Percentiles rank a stretch among this genome's conserved stretches.
These are phyloP conservation scores for Penicillium freii DNA, from an alignment of 2,329 filamentous ascomycete species.

Conservation along the genomic window DNA sequence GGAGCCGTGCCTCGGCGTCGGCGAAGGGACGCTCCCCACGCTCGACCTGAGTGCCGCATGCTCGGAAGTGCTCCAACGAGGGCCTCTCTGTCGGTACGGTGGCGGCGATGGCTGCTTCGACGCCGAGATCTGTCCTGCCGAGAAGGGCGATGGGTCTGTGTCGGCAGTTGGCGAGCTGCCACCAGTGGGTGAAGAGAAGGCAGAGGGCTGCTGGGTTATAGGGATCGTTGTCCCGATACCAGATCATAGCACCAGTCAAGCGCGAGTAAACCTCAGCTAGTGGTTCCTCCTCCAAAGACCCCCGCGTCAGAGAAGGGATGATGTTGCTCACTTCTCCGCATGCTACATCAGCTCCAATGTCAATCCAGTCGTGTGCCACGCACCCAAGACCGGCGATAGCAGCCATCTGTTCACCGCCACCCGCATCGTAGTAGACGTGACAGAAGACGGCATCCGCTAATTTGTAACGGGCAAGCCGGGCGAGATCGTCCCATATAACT, in stretches of 20 bases:
- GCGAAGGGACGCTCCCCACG: conserved; percentile 10
- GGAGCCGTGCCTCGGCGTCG: conserved; percentile 11
- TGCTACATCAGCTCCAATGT: conserved; percentile 11
- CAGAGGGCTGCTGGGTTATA: conserved; percentile 17
- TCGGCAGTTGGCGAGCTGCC: conserved; percentile 17
- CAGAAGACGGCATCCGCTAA: conserved; percentile 15
- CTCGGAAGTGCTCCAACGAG: conserved; percentile 13
- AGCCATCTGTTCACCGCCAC: conserved; percentile 16
- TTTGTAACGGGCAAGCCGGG: conserved; percentile 16
- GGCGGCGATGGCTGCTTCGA: conserved; percentile 7
- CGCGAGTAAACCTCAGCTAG: conserved; percentile 12
- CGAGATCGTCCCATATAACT: conserved; percentile 16
- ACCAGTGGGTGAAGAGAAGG: conserved; percentile 16
- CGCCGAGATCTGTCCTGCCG: conserved; percentile 12
- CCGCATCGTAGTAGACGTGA: conserved; percentile 16
- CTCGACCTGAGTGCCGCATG: conserved; percentile 9
- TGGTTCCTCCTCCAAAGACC: conserved; percentile 11
- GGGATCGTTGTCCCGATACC: conserved; percentile 17
- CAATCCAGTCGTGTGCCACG: conserved; percentile 14
- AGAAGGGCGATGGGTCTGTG: conserved; percentile 12
- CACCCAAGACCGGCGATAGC: conserved; percentile 17
- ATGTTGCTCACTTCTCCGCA: conserved; percentile 17
- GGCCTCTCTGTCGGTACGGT: conserved; percentile 12
- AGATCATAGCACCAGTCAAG: conserved; percentile 13
- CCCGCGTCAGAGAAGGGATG: conserved; percentile 13